Base-by-base conservation (phyloP, 2,329 filamentous ascomycete species). In the Pestalotiopsis sp. region DNA sequence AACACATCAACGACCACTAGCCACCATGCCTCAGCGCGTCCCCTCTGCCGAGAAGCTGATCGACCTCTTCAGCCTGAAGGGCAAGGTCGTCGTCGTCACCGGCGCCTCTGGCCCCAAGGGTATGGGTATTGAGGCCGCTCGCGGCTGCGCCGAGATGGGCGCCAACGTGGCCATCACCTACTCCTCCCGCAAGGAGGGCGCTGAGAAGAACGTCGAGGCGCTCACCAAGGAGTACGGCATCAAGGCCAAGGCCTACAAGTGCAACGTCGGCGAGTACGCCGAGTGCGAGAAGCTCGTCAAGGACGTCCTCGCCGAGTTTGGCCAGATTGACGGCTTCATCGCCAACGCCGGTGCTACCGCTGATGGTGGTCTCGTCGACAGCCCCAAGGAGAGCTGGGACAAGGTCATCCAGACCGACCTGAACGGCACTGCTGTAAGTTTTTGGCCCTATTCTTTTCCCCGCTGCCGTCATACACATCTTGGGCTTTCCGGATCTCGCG, bases 101-200 rank as follows among this genome's bases (percentile, higher is more conserved):
- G 91, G 91, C 69, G 90, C 90, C 13, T 92, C 89, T 41, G 90
- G 90, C 11, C 87, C 92, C 68, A 89, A 87, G 45, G 91, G 91
- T 71, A 92, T 93, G 80, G 91, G 91, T 70, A 87, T 92, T 36
- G 87, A 90, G 70, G 89, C 92, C 9, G 91, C 90, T 17, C 85
- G 90, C n/a, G 90, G 88, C 45, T 86, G 89, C 65, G 91, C 91
- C 62, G 91, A 94, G 81, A 88, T 91, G 76, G 91, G 91, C 61
- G 91, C 91, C 71, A 86, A 92, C 74, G 82, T 93, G 52, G 91
- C 89, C 76, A 87, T 93, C 74, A 95, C 92, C 73, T 93, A 91
- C 83, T 88, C 90, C 67, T 90, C 91, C 71, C 89, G 88, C 76
- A 92, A 92, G 80, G 85, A 89, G 77, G 89, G 91, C 59, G 90